phyloP scores from a whole-genome alignment of 2,329 filamentous ascomycete species.

The Tricladium varicosporioides region DNA sequence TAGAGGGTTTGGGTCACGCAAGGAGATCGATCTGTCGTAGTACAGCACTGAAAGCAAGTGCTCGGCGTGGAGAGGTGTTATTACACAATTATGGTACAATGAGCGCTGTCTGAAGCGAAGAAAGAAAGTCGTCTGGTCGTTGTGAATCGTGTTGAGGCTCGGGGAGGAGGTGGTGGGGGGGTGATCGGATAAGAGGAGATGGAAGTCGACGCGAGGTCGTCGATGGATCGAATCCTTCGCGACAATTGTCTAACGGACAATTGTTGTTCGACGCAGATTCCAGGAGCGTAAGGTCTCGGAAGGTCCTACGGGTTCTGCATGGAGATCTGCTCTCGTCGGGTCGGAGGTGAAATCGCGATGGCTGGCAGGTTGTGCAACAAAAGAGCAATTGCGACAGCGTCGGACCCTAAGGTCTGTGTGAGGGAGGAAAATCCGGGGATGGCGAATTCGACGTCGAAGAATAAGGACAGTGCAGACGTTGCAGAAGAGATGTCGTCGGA shows the following conservation, averaged over 20 bases:
- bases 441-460: neutral
- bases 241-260: neutral
- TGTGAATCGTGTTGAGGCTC: neutral
- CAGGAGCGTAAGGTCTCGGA: conserved; percentile 4
- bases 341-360: neutral
- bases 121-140: conserved; percentile 6
- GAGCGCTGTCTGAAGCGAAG: conserved; percentile 1
- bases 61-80: conserved; percentile 2
- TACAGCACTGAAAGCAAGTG: conserved; percentile 11
- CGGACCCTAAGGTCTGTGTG: conserved; percentile 1
- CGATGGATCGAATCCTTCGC: neutral
- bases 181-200: neutral
- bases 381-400: conserved; percentile 6
- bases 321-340: conserved; percentile 2
- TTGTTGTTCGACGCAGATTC: conserved; percentile 1
- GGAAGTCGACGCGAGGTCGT: neutral
- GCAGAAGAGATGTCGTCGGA: neutral
- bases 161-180: neutral
- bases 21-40: conserved; percentile 6
- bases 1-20: conserved; percentile 3
- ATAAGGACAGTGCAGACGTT: conserved; percentile 15
- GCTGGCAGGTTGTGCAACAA: conserved; percentile 4
- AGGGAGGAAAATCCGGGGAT: neutral
- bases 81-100: neutral
- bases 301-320: conserved; percentile 13